Percentiles rank a stretch among this genome's conserved stretches.
Evolutionary conservation across 2,329 filamentous ascomycete species (phyloP).

Genomic region (Arthrobotrys iridis): DNA sequence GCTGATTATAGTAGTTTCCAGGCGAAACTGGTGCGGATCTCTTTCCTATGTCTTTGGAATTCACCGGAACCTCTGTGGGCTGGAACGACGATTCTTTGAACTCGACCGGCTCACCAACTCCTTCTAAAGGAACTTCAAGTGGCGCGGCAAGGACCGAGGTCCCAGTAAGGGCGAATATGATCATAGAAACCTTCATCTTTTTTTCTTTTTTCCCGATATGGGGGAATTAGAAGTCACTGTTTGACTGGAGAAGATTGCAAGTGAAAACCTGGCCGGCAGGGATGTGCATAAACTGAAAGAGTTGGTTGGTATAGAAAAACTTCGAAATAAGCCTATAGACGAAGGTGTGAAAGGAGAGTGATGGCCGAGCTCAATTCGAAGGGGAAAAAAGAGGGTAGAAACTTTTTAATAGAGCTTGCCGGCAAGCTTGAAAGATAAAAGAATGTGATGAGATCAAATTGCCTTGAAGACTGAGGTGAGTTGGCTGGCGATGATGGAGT

Average conservation of each 20-base stretch:
- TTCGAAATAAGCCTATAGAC: neutral
- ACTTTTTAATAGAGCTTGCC: neutral
- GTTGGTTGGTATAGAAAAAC: neutral
- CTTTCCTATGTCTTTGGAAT: neutral
- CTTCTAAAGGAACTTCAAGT: neutral
- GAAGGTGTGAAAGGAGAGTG: neutral
- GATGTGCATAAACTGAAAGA: neutral
- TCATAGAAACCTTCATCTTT: slow-evolving; percentile 38
- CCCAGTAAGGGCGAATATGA: slow-evolving; percentile 25
- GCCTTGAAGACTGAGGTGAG: neutral
- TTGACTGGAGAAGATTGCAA: neutral
- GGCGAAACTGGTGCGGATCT: neutral
- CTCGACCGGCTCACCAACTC: slow-evolving; percentile 6
- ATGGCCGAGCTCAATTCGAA: neutral
- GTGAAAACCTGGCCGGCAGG: slow-evolving; percentile 14
- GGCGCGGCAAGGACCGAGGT: slow-evolving; percentile 16
- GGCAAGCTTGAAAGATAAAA: slow-evolving; percentile 6
- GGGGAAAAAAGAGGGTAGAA: neutral
- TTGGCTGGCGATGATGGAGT: slow-evolving; percentile 11
- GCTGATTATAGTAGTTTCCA: slow-evolving; percentile 2
- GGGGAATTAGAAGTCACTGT: neutral
- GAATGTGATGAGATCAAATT: slow-evolving; percentile 1
- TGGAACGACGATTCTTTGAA: slow-evolving; percentile 8
- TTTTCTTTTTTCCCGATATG: neutral
- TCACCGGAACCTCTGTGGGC: neutral